These are phyloP conservation scores for Buddleja alternifolia DNA, from an alignment of 257 asterid species.

Conservation along the genomic window DNA sequence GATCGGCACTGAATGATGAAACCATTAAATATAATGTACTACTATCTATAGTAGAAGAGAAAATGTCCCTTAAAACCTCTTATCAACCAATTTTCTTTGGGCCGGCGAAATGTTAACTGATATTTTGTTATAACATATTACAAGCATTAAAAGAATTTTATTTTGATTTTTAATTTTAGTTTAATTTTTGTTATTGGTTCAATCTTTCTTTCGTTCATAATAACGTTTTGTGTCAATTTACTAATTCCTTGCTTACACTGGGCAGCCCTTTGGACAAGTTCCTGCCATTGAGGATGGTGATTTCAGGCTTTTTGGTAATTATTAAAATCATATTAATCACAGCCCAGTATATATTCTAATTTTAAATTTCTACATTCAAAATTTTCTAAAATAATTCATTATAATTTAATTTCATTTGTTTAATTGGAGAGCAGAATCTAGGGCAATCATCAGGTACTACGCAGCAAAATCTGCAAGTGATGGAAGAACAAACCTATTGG, in stretches of 20 bases:
- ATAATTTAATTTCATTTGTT: background rate
- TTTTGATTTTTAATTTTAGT: no score
- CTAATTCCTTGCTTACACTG: background rate
- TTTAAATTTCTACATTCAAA: background rate
- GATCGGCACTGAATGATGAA: no score
- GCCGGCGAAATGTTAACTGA: no score
- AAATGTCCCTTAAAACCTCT: no score
- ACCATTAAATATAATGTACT: no score
- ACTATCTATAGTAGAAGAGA: no score
- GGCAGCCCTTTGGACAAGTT: conserved; percentile 94
- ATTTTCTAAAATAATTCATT: background rate
- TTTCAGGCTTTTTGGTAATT: conserved; percentile 80
- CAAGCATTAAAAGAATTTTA: no score
- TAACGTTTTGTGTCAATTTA: background rate
- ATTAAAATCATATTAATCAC: background rate
- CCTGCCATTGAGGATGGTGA: conserved; percentile 84
- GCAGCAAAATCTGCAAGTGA: conserved; percentile 56
- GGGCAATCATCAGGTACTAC: conserved; percentile 86
- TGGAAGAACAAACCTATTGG: conserved; percentile 59
- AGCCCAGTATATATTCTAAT: background rate
- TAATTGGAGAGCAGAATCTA: conserved; percentile 52
- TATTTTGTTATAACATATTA: no score
- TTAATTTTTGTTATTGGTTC: no score
- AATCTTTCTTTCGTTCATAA: no score
- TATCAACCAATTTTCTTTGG: no score